These are phyloP conservation scores for Verticillium nubilum DNA, from an alignment of 2,329 filamentous ascomycete genomes.

Conservation along the genomic window DNA sequence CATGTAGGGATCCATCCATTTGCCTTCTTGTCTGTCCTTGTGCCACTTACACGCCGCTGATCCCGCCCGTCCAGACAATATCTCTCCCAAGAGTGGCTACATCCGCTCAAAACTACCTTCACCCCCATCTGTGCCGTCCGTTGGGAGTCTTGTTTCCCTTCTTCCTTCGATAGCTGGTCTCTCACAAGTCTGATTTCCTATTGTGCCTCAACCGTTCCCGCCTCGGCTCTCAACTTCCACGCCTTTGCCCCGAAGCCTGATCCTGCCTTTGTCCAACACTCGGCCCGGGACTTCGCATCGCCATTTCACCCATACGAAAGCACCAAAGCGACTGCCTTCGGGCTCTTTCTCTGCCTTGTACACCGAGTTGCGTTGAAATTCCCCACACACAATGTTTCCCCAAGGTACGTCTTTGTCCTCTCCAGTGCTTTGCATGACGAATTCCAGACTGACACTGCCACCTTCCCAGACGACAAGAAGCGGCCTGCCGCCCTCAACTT, in stretches of 20 bases:
- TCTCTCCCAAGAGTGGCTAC: constrained; percentile 17
- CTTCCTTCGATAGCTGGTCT: constrained; percentile 52
- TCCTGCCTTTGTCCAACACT: constrained; percentile 14
- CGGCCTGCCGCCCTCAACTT: constrained; percentile 52
- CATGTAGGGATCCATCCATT: constrained; percentile 30
- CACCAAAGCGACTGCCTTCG: background rate
- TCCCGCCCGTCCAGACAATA: constrained; percentile 25
- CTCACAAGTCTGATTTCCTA: constrained; percentile 27
- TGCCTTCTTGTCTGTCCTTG: constrained; percentile 26
- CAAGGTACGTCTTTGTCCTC: constrained; percentile 32
- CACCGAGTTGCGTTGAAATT: background rate
- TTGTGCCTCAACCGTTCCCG: constrained; percentile 27
- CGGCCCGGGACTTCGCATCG: background rate
- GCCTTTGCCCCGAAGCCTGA: background rate
- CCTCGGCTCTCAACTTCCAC: constrained; percentile 11
- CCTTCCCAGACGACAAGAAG: constrained; percentile 45
- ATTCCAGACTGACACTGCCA: constrained; percentile 11
- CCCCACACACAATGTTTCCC: constrained; percentile 24
- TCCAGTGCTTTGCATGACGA: constrained; percentile 12
- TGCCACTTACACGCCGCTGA: constrained; percentile 24
- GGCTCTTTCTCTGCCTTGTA: background rate
- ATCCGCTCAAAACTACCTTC: constrained; percentile 47
- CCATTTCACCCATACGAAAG: background rate
- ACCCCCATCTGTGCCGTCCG: constrained; percentile 32
- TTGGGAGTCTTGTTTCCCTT: constrained; percentile 24